Base-by-base conservation (phyloP, 208 protist genomes). In the Wallacemonas sp. region DNA sequence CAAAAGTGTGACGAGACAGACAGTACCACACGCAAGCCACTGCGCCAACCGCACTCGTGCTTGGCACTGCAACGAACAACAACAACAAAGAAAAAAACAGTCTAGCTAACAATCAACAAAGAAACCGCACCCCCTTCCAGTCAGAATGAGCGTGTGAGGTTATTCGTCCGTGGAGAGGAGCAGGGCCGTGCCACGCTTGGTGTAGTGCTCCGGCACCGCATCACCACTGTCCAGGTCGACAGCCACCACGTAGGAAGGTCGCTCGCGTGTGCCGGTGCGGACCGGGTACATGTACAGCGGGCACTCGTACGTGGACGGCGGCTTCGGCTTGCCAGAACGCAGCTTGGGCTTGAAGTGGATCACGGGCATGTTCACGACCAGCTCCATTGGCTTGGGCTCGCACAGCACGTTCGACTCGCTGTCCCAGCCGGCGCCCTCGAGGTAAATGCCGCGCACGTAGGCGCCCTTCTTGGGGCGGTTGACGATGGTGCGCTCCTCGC, bases 311-410 rank as follows among this genome's bases (percentile, higher is more conserved):
- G 95, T 76, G 23, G 62, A 76, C 38, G 93, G 88, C 8, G 77
- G 69, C 58, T 87, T 83, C 27, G 87, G 87, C 75, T 97, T 97
- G 32, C 56, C 74, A 41, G 73, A 81, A 24, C 87, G 85, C 65
- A 98, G 90, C 65, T 96, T 98, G 2, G 98, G 98, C 73, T 96
- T 98, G 75, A 99, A 99, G 83, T 99, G 95, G 49, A 99, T 98
- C 24, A 99, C 90, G n/a, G 98, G 98, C 97, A 99, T 99, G 27
- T 76, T 23, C 65, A 92, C 87, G 27, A 96, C 84, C 21, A 99
- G 88, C 83, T 99, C 92, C 90, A 99, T 98, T 14, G 98, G 97
- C 17, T 89, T 76, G 9, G 98, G 97, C 81, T 99, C 98, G 56
- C 80, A 90, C 2, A 99, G 83, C 55, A 87, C 90, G 65, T 90